These are phyloP conservation scores for Rhizopogon salebrosus DNA, from an alignment of 768 basidiomycete genomes.

Conservation along the genomic window DNA sequence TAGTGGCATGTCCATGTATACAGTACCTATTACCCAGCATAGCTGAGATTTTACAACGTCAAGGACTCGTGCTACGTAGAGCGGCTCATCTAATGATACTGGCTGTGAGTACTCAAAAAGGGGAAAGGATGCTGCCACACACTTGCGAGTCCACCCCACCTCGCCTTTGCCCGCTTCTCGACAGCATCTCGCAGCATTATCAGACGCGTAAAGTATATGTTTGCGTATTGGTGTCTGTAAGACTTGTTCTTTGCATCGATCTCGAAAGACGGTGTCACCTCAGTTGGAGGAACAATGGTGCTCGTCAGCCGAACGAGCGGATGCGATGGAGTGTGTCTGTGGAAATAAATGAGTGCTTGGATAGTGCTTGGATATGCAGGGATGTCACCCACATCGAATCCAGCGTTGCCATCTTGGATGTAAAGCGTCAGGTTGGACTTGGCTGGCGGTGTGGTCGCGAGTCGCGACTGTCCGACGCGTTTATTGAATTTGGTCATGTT, in stretches of 20 bases:
- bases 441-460: background rate
- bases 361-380: background rate
- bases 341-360: background rate
- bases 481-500: conserved; percentile 5
- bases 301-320: conserved; percentile 25
- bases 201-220: conserved; percentile 64
- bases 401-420: background rate
- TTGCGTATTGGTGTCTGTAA: conserved; percentile 68
- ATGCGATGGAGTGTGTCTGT: conserved; percentile 17
- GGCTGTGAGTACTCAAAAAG: background rate
- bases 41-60: conserved; percentile 82
- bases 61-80: conserved; percentile 73
- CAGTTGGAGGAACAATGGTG: conserved; percentile 22
- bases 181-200: conserved; percentile 44
- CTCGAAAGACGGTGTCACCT: conserved; percentile 34
- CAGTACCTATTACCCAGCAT: conserved; percentile 90
- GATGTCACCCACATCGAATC: conserved; percentile 5
- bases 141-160: conserved; percentile 48
- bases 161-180: conserved; percentile 39
- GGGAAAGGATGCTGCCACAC: conserved; percentile 1
- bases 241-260: conserved; percentile 40
- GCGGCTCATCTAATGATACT: conserved; percentile 50
- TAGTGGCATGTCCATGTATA: conserved; percentile 98
- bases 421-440: too few relatives aligned
- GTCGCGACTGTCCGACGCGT: conserved; percentile 2